Evolutionary conservation across 2,329 filamentous ascomycete species (phyloP), one percentile per base, ranked within the genome.

Genomic region (Pseudocercospora pini-densiflorae): DNA sequence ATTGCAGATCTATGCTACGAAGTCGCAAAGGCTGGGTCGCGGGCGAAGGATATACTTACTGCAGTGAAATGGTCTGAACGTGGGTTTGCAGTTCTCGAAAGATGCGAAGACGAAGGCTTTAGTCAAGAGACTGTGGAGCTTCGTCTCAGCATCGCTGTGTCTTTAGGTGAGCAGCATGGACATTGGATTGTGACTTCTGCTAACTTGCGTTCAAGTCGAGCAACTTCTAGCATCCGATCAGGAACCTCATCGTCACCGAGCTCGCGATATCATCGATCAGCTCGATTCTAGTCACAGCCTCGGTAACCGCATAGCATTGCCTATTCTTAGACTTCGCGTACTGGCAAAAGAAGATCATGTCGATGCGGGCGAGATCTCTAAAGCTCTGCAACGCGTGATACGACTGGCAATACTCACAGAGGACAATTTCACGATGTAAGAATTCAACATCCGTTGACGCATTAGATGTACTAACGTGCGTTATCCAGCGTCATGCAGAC

Each of bases 11-110:
- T 90, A 1, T 82, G 93, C 7, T 92, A 89, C 69, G 88, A 90
- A 66, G 91, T 97, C 47, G 93, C 93, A 3, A 88, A 85, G 57
- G 83, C 84, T 14, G 78, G 90, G 14, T 76, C 87, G 2, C 77
- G 75, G 2, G 86, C 84, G 60, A 79, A 82, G 7, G 83, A 90
- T 60, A 84, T 84, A 68, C 72, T 79, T 0, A 75, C 84, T 53
- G 90, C 92, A 0, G 76, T 85, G 1, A 88, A 86, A 72, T 98
- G 94, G 95, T 80, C 97, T 0, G 85, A 89, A 63, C 85, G 91
- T 69, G 89, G 92, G 2, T 83, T 87, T 58, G 81, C 88, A 10
- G 73, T 89, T 29, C 81, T 94, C 27, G 84, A 85, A 59, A 73
- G 75, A 21, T 86, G 88, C 62, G 82, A 86, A 8, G 73, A 87